These are phyloP conservation scores for Penicillium sp. DNA, from an alignment of 2,329 filamentous ascomycete genomes.

Conservation along the genomic window DNA sequence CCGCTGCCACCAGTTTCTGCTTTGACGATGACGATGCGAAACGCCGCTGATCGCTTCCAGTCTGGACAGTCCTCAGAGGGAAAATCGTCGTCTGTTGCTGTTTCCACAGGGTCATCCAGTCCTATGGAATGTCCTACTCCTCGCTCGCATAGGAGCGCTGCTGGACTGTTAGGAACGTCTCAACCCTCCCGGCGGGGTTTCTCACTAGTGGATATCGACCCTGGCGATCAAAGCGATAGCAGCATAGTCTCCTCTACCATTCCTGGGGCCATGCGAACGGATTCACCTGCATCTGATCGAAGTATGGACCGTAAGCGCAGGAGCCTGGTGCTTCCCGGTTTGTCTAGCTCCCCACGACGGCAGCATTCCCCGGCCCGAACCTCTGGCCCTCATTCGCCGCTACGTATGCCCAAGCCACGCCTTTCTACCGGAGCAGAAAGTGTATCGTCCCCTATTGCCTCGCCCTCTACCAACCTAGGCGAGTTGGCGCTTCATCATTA, in stretches of 20 bases:
- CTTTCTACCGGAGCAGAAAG: slow-evolving; percentile 58
- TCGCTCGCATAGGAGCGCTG: slow-evolving; percentile 72
- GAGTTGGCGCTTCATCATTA: slow-evolving; percentile 64
- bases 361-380: slow-evolving; percentile 86
- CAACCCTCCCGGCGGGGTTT: slow-evolving; percentile 73
- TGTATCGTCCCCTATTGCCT: slow-evolving; percentile 83
- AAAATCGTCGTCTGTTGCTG: slow-evolving; percentile 65
- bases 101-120: slow-evolving; percentile 85
- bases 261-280: slow-evolving; percentile 73
- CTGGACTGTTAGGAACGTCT: slow-evolving; percentile 62
- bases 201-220: slow-evolving; percentile 82
- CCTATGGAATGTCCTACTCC: slow-evolving; percentile 91
- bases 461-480: slow-evolving; percentile 80
- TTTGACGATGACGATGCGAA: slow-evolving; percentile 61
- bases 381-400: slow-evolving; percentile 77
- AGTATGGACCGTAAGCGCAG: slow-evolving; percentile 83
- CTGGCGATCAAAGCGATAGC: slow-evolving; percentile 79
- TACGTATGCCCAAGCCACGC: slow-evolving; percentile 84
- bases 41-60: slow-evolving; percentile 56
- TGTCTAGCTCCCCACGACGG: slow-evolving; percentile 74
- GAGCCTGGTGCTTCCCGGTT: slow-evolving; percentile 80
- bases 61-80: slow-evolving; percentile 51
- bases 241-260: slow-evolving; percentile 82
- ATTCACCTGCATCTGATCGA: slow-evolving; percentile 89
- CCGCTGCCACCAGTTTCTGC: slow-evolving; percentile 47